Conservation (phyloP, 2,329 filamentous ascomycete species). For the Daldinia eschscholtzii region DNA sequence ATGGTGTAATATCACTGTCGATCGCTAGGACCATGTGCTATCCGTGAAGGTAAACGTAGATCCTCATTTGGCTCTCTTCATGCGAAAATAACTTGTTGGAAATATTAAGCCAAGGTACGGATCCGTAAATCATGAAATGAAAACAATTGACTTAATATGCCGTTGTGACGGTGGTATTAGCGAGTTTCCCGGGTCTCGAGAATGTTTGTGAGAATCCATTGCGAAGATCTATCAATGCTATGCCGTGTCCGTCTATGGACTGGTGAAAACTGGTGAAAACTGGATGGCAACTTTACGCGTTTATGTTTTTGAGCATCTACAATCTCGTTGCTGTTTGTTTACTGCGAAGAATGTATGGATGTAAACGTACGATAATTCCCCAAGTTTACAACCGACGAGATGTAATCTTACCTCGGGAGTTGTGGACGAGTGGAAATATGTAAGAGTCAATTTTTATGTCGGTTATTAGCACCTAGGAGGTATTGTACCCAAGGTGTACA, state of each 20-base stretch:
- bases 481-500: background rate
- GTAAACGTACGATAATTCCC: background rate
- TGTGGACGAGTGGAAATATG: slow-evolving; percentile 4
- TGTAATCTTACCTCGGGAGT: background rate
- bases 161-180: background rate
- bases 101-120: slow-evolving; percentile 39
- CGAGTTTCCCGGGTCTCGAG: slow-evolving; percentile 9
- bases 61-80: slow-evolving; percentile 29
- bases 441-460: background rate
- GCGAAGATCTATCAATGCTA: slow-evolving; percentile 31
- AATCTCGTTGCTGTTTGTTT: background rate
- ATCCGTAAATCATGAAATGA: slow-evolving; percentile 38
- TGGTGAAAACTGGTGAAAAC: background rate
- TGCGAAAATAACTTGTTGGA: slow-evolving; percentile 25
- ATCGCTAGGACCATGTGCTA: background rate
- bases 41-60: slow-evolving; percentile 17
- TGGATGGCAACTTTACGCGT: slow-evolving; percentile 21
- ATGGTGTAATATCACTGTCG: slow-evolving; percentile 2
- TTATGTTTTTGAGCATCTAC: background rate
- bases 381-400: slow-evolving; percentile 2
- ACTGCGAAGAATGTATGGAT: background rate
- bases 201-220: slow-evolving; percentile 28
- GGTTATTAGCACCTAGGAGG: background rate
- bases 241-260: background rate
- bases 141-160: slow-evolving; percentile 26